These are phyloP conservation scores for Septoria petroselini DNA, from an alignment of 2,329 filamentous ascomycete species.

Conservation along the genomic window DNA sequence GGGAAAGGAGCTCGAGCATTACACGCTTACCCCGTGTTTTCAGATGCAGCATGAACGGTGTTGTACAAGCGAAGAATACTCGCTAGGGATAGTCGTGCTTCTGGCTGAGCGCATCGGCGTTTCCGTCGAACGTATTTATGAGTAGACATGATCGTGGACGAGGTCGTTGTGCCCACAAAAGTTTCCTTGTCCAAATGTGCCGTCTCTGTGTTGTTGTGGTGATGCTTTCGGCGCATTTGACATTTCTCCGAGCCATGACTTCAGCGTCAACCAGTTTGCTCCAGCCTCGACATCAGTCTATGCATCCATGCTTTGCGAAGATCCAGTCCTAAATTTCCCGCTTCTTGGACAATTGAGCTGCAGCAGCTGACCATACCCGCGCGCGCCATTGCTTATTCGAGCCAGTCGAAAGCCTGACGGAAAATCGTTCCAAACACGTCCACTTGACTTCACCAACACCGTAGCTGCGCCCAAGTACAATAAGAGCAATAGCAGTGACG, in stretches of 20 bases:
- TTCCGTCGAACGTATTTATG: constrained; percentile 27
- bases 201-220: not conserved
- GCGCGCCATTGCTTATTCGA: no score
- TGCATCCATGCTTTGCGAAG: no score
- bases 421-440: no score
- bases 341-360: not conserved
- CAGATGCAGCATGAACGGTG: constrained; percentile 30
- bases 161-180: constrained; percentile 20
- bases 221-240: no score
- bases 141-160: constrained; percentile 26
- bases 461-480: not conserved
- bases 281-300: no score
- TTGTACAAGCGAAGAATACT: constrained; percentile 27
- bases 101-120: constrained; percentile 23
- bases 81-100: constrained; percentile 30
- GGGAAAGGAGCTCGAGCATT: constrained; percentile 17
- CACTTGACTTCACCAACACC: constrained; percentile 4
- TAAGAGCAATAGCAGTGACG: no score
- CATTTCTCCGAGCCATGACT: no score
- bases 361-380: not conserved
- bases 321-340: no score
- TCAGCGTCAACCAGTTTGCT: no score
- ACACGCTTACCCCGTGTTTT: constrained; percentile 24
- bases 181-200: not conserved
- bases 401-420: no score